Evolutionary conservation across 208 protist genomes (phyloP), one percentile per base, ranked within the genome.

Genomic region (Crithidia brevicula): DNA sequence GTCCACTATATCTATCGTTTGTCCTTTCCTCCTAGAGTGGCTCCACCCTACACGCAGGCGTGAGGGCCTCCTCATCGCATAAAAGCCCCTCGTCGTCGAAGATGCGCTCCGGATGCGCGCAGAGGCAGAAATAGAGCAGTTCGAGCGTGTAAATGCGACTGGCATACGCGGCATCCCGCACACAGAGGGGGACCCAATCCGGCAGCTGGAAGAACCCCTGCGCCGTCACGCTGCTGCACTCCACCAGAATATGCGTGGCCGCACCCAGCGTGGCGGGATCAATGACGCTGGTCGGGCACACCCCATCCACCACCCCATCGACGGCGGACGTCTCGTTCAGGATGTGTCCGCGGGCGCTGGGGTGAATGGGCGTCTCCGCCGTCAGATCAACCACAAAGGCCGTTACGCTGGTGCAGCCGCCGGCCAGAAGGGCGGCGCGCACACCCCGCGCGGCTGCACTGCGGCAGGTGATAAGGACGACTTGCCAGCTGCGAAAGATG

Each of bases 51-150:
- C 88, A 93, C 1, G 79, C 74, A 2, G 61, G 67, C 4, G 70
- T 79, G 18, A 91, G 58, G 0, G 47, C 53, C 27, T 68, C 59
- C 28, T 58, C 65, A 13, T 82, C 66, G 22, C 77, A 49, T 33
- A 89, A 60, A 46, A 33, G 22, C 10, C 88, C 88, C 1, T 31
- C 68, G 16, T 28, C 50, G 22, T 79, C 67, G 63, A 94, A 89
- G n/a, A 87, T 40, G 1, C 64, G 64, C 27, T 70, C 67, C 15
- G 56, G 61, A 18, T 77, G 71, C 33, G 73, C 63, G 67, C 89
- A 94, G 4, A 94, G 74, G 13, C 76, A 71, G 56, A 89, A 75
- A 62, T 86, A 83, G 3, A 94, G 61, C 20, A 94, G 63, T 70
- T 94, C 89, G 36, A 94, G 58, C 9, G 89, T 82, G 40, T 83